Percentiles rank a stretch among this genome's conserved stretches.
Evolutionary conservation across 169 alveolate species (phyloP).

Genomic region (Eimeria sp.): DNA sequence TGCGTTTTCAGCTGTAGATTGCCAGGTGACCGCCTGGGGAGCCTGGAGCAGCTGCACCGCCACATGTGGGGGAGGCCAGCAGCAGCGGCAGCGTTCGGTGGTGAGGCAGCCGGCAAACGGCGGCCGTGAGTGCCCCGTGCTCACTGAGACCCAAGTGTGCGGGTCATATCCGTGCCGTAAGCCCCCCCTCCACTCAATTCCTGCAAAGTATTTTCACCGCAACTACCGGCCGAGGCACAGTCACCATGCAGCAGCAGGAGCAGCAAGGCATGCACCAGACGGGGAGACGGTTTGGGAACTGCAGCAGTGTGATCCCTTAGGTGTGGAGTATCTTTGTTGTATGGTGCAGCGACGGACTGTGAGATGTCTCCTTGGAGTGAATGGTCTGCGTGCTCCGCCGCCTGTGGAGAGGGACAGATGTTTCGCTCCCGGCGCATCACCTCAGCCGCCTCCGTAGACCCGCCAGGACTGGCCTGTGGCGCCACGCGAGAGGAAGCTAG

Average conservation of each 20-base stretch:
- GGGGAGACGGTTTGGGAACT: background rate
- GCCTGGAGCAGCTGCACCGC: conserved; percentile 86
- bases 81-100: conserved; percentile 85
- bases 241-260: background rate
- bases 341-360: conserved; percentile 84
- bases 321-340: background rate
- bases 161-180: conserved; percentile 82
- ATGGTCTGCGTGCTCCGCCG: conserved; percentile 85
- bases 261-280: background rate
- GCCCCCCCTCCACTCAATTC: background rate
- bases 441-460: conserved; percentile 78
- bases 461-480: conserved; percentile 82
- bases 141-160: conserved; percentile 71
- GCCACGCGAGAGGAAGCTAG: conserved; percentile 34
- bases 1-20: conserved; percentile 81
- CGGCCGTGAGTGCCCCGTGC: conserved; percentile 77
- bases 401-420: conserved; percentile 83
- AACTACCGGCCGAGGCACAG: background rate
- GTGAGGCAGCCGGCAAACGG: conserved; percentile 67
- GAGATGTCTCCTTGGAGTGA: conserved; percentile 85
- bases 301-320: background rate
- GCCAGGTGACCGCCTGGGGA: conserved; percentile 88
- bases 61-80: conserved; percentile 87
- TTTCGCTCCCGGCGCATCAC: conserved; percentile 73
- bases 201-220: background rate